These are phyloP conservation scores for Rubroboletus satanas DNA, from an alignment of 768 basidiomycete genomes.

Conservation along the genomic window DNA sequence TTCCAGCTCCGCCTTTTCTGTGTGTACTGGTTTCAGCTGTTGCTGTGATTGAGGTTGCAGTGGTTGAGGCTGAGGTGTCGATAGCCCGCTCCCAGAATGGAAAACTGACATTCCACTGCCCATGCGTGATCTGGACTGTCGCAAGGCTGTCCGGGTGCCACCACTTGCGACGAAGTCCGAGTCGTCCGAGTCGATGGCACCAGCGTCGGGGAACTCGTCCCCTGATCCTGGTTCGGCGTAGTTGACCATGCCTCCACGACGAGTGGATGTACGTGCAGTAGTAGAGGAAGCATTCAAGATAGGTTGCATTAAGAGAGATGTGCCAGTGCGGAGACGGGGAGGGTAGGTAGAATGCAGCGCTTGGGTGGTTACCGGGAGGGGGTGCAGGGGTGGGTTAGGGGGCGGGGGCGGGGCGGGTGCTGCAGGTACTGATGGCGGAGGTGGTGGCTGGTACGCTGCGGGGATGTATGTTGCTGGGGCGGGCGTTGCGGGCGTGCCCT, in stretches of 20 bases:
- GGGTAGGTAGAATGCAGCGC: conserved; percentile 80
- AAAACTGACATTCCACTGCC: conserved; percentile 52
- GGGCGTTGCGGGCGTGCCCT: conserved; percentile 39
- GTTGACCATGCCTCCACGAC: conserved; percentile 72
- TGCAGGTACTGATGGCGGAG: conserved; percentile 29
- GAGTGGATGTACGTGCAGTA: conserved; percentile 43
- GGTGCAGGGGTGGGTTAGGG: conserved; percentile 50
- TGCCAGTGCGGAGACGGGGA: conserved; percentile 86
- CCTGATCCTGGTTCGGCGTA: conserved; percentile 85
- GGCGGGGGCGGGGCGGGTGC: conserved; percentile 27
- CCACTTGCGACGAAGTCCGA: conserved; percentile 74
- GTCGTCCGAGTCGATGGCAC: conserved; percentile 79
- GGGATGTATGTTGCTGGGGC: conserved; percentile 34
- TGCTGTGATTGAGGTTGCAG: conserved; percentile 17
- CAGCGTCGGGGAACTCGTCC: conserved; percentile 78
- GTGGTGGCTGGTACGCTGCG: conserved; percentile 37
- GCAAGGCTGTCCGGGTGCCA: conserved; percentile 55
- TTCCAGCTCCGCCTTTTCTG: conserved; percentile 62
- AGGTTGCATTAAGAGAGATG: conserved; percentile 89
- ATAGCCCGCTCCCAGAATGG: conserved; percentile 46
- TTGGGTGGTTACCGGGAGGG: conserved; percentile 61
- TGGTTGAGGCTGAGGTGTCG: conserved; percentile 32
- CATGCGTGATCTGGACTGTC: conserved; percentile 43
- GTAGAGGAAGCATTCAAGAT: conserved; percentile 47
- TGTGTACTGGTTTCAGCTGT: conserved; percentile 16